These are phyloP conservation scores for Fusarium newnesense DNA, from an alignment of 2,329 filamentous ascomycete species.

Conservation along the genomic window DNA sequence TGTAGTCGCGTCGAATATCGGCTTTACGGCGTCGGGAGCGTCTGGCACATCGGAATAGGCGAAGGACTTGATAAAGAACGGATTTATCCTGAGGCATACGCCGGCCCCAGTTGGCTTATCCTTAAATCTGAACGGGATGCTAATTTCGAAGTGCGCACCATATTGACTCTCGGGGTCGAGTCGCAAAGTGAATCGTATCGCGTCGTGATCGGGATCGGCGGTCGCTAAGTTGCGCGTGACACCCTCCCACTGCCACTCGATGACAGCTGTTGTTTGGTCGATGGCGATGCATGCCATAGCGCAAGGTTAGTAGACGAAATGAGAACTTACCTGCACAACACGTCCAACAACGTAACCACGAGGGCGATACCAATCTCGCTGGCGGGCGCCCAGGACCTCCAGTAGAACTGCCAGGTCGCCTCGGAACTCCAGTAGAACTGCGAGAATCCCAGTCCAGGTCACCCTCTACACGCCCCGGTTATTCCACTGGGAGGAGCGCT, in stretches of 20 bases:
- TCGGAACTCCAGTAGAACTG: conserved; percentile 23
- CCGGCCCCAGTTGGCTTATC: conserved; percentile 6
- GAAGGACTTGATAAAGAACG: conserved; percentile 13
- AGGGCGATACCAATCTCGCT: not conserved
- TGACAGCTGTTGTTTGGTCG: not conserved
- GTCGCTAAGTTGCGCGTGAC: not conserved
- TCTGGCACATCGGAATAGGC: not conserved
- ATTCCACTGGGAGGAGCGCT: conserved; percentile 7
- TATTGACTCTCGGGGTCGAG: not conserved
- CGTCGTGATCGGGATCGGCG: conserved; percentile 7
- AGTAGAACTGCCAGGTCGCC: conserved; percentile 21
- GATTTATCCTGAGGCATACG: not conserved
- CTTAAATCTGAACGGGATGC: conserved; percentile 13
- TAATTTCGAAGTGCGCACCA: conserved; percentile 2
- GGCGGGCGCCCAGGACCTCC: conserved; percentile 9
- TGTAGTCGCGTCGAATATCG: not conserved
- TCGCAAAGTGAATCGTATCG: conserved; percentile 11
- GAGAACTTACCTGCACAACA: not conserved
- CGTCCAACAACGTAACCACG: not conserved
- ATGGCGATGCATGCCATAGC: conserved; percentile 14
- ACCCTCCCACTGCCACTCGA: conserved; percentile 12
- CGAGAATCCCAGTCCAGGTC: conserved; percentile 15
- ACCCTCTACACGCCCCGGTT: conserved; percentile 19
- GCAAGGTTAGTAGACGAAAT: not conserved
- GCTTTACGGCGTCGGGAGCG: not conserved